These are phyloP conservation scores for Umbelopsis sp. DNA, from an alignment of 192 early-diverging fungal species.

Conservation along the genomic window DNA sequence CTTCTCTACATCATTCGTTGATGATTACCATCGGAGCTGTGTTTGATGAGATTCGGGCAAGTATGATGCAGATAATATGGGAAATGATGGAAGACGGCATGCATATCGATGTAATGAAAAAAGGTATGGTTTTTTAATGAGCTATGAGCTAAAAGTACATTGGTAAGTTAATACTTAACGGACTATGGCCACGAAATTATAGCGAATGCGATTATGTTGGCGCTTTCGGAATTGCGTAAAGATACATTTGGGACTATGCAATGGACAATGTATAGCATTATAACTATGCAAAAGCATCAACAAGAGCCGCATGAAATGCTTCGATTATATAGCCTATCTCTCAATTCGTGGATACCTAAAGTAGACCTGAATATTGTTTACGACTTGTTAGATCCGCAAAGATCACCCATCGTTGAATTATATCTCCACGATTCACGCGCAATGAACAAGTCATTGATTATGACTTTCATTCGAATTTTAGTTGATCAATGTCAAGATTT, in stretches of 20 bases:
- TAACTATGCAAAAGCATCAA: background rate
- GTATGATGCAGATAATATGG: constrained; percentile 40
- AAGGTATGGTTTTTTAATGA: constrained; percentile 38
- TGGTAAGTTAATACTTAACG: background rate
- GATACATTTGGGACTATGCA: constrained; percentile 13
- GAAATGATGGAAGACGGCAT: constrained; percentile 29
- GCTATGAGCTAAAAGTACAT: no score
- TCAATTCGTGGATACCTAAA: constrained; percentile 17
- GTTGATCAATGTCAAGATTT: background rate
- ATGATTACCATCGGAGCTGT: background rate
- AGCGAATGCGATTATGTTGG: constrained; percentile 16
- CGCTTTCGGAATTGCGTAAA: background rate
- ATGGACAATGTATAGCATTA: constrained; percentile 11
- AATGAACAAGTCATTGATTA: background rate
- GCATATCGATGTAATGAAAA: constrained; percentile 42
- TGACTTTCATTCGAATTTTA: constrained; percentile 15
- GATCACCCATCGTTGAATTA: constrained; percentile 22
- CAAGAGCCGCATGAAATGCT: background rate
- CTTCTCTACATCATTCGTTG: background rate
- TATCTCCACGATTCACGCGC: background rate
- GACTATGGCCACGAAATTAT: background rate
- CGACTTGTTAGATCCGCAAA: constrained; percentile 19
- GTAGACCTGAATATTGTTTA: constrained; percentile 17
- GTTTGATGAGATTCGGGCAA: constrained; percentile 32
- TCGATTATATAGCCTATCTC: background rate